phyloP scores from a whole-genome alignment of 2,329 filamentous ascomycete genomes.

The Xylaria polymorpha region DNA sequence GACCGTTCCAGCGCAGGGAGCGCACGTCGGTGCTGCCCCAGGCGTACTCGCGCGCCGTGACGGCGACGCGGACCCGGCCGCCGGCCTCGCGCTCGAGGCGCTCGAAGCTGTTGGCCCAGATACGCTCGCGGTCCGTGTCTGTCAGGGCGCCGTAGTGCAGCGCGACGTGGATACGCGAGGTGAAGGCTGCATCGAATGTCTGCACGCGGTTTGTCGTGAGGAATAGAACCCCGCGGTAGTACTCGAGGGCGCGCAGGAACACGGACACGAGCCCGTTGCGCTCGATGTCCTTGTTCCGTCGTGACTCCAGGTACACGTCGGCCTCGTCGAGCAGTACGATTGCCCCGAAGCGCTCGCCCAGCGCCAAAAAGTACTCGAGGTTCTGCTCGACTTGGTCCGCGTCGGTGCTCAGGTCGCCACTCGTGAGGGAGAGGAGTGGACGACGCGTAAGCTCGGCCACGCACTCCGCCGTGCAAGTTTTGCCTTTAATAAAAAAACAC shows the following conservation, averaged over 20 bases:
- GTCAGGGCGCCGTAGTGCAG: conserved; percentile 58
- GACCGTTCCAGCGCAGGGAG: conserved; percentile 53
- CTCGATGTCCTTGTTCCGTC: conserved; percentile 56
- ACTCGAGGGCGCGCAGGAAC: conserved; percentile 64
- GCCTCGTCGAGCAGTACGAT: conserved; percentile 69
- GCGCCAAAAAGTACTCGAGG: conserved; percentile 60
- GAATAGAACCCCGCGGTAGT: conserved; percentile 63
- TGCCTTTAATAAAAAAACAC: conserved; percentile 50
- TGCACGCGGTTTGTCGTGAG: conserved; percentile 63
- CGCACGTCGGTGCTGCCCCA: conserved; percentile 53
- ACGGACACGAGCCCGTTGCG: conserved; percentile 62
- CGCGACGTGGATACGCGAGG: conserved; percentile 62
- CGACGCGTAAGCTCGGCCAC: conserved; percentile 63
- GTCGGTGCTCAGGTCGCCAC: conserved; percentile 59
- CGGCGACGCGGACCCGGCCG: conserved; percentile 53
- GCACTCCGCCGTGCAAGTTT: conserved; percentile 67
- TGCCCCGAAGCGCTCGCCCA: conserved; percentile 62
- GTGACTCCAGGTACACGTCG: conserved; percentile 69
- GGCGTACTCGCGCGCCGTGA: conserved; percentile 55
- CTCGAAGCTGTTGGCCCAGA: conserved; percentile 61
- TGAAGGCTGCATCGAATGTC: conserved; percentile 61
- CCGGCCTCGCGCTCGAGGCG: conserved; percentile 56
- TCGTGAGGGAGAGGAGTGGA: conserved; percentile 64
- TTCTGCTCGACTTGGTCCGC: conserved; percentile 55
- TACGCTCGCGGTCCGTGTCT: conserved; percentile 57